Base-by-base conservation (phyloP, 257 asterid genomes). In the Fraxinus cuspidata region DNA sequence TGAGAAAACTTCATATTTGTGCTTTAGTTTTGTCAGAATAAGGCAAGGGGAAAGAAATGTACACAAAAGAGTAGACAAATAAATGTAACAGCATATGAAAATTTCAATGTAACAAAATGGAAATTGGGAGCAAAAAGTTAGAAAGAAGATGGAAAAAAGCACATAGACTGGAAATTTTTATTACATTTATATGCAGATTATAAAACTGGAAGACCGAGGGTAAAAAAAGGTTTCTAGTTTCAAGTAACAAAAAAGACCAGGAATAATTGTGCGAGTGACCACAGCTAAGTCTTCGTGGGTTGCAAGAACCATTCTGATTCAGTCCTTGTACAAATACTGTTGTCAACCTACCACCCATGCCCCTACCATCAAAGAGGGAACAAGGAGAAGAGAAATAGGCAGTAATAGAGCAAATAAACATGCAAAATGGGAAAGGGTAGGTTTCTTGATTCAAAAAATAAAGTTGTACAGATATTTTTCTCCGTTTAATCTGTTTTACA, bases 91-190 rank as follows among this genome's bases (percentile, higher is more conserved):
- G 16, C 34, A 71, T 49, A 67, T 56, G 51, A 42, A 63, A 63
- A 9, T 44, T 40, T n/a, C 25, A 42, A 29, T 18, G 40, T n/a
- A 13, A n/a, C 13, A n/a, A 37, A 75, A 63, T 0, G 58, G 32
- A 7, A 67, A 28, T 65, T 11, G 71, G 23, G 81, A 69, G 71
- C 19, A 72, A 49, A 58, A 63, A 69, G 58, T 51, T 38, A 35
- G 29, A 40, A 60, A 64, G 2, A 7, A 71, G 40, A 58, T 5
- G 3, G n/a, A n/a, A 23, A 25, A 19, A 5, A 6, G 11, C 25
- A 18, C 1, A 3, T 0, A 5, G 27, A 19, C 7, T 21, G 27
- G 31, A 58, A 66, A 63, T 10, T 27, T 25, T 63, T 3, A 63
- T 31, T 40, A 60, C 25, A 60, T 15, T n/a, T 49, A 56, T 4